Evolutionary conservation across 2,329 filamentous ascomycete genomes (phyloP), one percentile per base, ranked within the genome.

Genomic region (Cryphonectria naterciae): DNA sequence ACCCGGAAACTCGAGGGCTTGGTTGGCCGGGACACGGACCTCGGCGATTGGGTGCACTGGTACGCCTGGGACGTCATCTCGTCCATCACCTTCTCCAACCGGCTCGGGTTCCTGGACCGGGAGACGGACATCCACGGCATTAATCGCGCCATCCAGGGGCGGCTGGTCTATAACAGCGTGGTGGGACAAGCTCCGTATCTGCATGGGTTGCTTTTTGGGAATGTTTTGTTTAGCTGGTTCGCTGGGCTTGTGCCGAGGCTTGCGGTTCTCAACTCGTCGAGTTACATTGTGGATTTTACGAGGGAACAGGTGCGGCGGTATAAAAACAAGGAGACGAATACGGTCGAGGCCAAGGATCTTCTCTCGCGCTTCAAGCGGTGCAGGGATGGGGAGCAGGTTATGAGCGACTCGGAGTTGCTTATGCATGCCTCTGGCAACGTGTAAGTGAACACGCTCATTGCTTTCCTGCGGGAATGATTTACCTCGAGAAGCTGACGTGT

Each of bases 91-190:
- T 73, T 73, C 43, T 71, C 68, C 41, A 67, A 73, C 39, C 71
- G 70, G 2, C 63, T 73, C 6, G 72, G 72, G 1, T 73, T 73
- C 66, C 70, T 72, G 65, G 72, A 72, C 37, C 52, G 41, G 3
- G 68, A 69, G 32, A 64, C 35, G 46, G 74, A 75, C 41, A 72
- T 75, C 35, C 63, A 73, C 56, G 69, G 65, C 4, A 69, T 75
- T 32, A 66, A 65, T 2, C 17, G 28, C 11, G 52, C 68, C 28
- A 41, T 69, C 28, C 19, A 19, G 52, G 46, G 37, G 17, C 46
- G 68, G 8, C 32, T 28, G 39, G 58, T 49, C 8, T 69, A 69
- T 15, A 64, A 65, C n/a, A 52, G 52, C n/a, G 49, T 43, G 39
- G 11, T 69, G 13, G 68, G 68, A 1, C 68, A 69, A 15, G 62